Conservation (phyloP, 164 flowering plant species). For the grape (Vitis vinifera) region DNA sequence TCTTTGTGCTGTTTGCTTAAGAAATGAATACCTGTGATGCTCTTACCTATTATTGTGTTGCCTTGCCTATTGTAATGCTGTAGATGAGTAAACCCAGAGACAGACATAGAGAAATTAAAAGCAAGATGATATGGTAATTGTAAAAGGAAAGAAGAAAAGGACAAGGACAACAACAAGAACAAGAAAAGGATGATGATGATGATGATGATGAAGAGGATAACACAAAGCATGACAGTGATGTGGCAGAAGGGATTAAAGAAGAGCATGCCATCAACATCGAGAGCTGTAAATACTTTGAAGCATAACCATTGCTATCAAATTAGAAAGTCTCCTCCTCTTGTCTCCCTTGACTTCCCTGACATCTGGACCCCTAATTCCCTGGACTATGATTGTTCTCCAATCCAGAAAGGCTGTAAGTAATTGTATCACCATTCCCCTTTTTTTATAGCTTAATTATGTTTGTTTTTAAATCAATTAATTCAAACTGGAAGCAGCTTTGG, state of each 20-base stretch:
- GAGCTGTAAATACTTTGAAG: background rate
- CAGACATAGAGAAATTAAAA: too few species aligned
- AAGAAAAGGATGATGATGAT: background rate
- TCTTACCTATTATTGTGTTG: too few species aligned
- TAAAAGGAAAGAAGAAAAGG: too few species aligned
- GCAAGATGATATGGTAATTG: too few species aligned
- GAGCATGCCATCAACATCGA: slow-evolving; percentile 1
- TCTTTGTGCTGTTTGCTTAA: too few species aligned
- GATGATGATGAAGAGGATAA: slow-evolving; percentile 3
- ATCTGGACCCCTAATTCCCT: slow-evolving; percentile 35
- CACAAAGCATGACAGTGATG: background rate
- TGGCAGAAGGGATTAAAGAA: slow-evolving; percentile 11
- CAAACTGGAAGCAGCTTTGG: too few species aligned
- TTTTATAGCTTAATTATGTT: background rate
- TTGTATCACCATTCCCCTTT: background rate
- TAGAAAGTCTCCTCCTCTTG: slow-evolving; percentile 35
- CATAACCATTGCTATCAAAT: slow-evolving; percentile 12
- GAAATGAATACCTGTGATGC: too few species aligned
- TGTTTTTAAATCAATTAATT: background rate
- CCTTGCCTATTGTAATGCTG: too few species aligned
- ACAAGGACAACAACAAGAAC: background rate
- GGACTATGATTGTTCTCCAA: slow-evolving; percentile 4
- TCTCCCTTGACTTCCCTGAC: slow-evolving; percentile 52
- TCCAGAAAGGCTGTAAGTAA: slow-evolving; percentile 11
- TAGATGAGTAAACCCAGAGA: too few species aligned